phyloP scores from a whole-genome alignment of 2,329 filamentous ascomycete genomes.

The Epichloe festucae region DNA sequence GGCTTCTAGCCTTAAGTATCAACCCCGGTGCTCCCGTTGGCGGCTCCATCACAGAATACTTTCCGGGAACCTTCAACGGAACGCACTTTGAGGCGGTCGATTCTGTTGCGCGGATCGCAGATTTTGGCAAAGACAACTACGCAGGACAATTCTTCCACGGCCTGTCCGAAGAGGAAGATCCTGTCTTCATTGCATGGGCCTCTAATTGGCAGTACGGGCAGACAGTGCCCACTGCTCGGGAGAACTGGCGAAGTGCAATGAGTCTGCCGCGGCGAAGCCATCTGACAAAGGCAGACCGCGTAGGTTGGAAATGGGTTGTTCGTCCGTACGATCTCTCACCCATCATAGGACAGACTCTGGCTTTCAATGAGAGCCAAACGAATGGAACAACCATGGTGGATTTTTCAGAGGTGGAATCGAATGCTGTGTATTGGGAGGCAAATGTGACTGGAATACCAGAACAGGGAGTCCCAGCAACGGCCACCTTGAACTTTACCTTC shows the following conservation, averaged over 20 bases:
- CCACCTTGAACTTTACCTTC: conserved; percentile 18
- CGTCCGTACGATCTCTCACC: conserved; percentile 35
- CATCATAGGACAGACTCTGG: conserved; percentile 31
- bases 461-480: conserved; percentile 7
- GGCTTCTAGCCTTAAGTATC: conserved; percentile 37
- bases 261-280: conserved; percentile 32
- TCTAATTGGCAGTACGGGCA: conserved; percentile 23
- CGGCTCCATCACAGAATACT: conserved; percentile 42
- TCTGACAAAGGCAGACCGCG: conserved; percentile 35
- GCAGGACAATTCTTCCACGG: conserved; percentile 23
- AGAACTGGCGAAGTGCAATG: conserved; percentile 21
- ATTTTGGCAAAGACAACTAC: conserved; percentile 25
- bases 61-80: conserved; percentile 49
- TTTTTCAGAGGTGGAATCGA: conserved; percentile 34
- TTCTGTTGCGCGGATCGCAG: conserved; percentile 15
- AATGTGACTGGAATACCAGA: conserved; percentile 31
- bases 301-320: conserved; percentile 38
- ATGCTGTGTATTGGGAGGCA: conserved; percentile 40
- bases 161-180: conserved; percentile 10
- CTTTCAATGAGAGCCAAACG: conserved; percentile 27
- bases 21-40: conserved; percentile 45
- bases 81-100: conserved; percentile 38
- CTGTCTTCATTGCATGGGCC: conserved; percentile 23
- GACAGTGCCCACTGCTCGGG: conserved; percentile 16
- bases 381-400: conserved; percentile 37